These are phyloP conservation scores for Monosporascus sp. DNA, from an alignment of 2,329 filamentous ascomycete genomes.

Conservation along the genomic window DNA sequence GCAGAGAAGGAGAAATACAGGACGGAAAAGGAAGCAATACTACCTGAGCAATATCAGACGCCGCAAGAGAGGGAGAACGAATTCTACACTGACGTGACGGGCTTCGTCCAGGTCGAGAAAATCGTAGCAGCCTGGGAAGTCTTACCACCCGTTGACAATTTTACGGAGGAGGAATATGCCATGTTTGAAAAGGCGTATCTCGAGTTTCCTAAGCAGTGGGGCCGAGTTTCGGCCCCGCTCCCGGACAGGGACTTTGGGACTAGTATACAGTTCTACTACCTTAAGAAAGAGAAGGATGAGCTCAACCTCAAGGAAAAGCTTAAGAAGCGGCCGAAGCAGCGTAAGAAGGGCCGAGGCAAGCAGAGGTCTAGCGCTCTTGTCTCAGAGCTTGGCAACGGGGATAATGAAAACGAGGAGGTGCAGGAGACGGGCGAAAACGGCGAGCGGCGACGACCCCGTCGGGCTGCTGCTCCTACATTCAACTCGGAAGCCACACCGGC, in stretches of 20 bases:
- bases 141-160: slow-evolving; percentile 68
- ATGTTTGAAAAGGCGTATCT: slow-evolving; percentile 70
- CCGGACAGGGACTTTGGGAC: slow-evolving; percentile 67
- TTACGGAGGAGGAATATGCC: slow-evolving; percentile 63
- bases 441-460: slow-evolving; percentile 54
- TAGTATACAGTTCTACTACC: slow-evolving; percentile 82
- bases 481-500: slow-evolving; percentile 54
- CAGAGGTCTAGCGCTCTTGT: slow-evolving; percentile 59
- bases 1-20: slow-evolving; percentile 65
- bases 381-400: slow-evolving; percentile 58
- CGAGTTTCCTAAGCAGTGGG: slow-evolving; percentile 77
- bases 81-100: slow-evolving; percentile 60
- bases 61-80: slow-evolving; percentile 52
- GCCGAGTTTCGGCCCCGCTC: slow-evolving; percentile 64
- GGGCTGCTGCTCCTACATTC: slow-evolving; percentile 67
- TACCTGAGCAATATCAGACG: slow-evolving; percentile 65
- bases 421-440: slow-evolving; percentile 54
- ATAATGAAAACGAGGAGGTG: slow-evolving; percentile 50
- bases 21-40: slow-evolving; percentile 66
- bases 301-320: slow-evolving; percentile 73
- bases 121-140: slow-evolving; percentile 68
- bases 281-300: slow-evolving; percentile 72
- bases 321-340: slow-evolving; percentile 55
- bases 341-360: slow-evolving; percentile 53
- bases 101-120: slow-evolving; percentile 57